Percentiles rank a stretch among this genome's conserved stretches.
Evolutionary conservation across 768 basidiomycete species (phyloP).

Genomic region (Phanerodontia chrysosporium): DNA sequence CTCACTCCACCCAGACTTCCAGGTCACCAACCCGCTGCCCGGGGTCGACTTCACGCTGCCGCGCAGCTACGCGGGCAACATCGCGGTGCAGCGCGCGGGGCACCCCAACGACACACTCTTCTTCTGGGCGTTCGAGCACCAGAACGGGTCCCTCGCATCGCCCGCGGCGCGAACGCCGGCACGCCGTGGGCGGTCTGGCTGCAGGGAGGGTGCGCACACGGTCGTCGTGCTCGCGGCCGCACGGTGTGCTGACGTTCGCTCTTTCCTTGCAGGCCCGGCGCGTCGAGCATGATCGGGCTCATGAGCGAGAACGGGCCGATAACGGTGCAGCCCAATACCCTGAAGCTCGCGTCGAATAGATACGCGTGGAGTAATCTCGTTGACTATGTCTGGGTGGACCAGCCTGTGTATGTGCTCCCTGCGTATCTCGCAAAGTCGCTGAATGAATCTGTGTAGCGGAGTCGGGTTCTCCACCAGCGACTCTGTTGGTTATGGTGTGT

Average conservation of each 20-base stretch:
- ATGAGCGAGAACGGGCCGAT: constrained; percentile 74
- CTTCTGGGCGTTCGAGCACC: constrained; percentile 37
- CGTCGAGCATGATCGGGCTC: constrained; percentile 63
- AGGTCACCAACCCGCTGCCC: constrained; percentile 30
- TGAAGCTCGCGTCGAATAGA: constrained; percentile 44
- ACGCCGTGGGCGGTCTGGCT: constrained; percentile 38
- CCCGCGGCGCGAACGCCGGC: constrained; percentile 16
- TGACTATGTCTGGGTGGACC: constrained; percentile 73
- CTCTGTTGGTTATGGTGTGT: constrained; percentile 53
- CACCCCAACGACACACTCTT: constrained; percentile 35
- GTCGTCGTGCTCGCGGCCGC: not conserved
- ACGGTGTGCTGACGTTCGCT: too few species aligned
- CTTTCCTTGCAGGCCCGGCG: constrained; percentile 47
- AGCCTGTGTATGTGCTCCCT: constrained; percentile 47
- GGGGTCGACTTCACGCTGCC: constrained; percentile 29
- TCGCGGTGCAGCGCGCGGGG: constrained; percentile 27
- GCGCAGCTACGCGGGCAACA: constrained; percentile 34
- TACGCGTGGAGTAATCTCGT: constrained; percentile 57
- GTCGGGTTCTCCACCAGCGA: constrained; percentile 65
- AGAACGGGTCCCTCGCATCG: constrained; percentile 33
- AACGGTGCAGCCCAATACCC: constrained; percentile 48
- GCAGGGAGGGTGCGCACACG: constrained; percentile 28
- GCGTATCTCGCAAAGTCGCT: not conserved
- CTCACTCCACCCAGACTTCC: constrained; percentile 24
- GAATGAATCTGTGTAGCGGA: too few species aligned